These are phyloP conservation scores for Pogostemon cablin DNA, from an alignment of 257 asterid genomes.

Conservation along the genomic window DNA sequence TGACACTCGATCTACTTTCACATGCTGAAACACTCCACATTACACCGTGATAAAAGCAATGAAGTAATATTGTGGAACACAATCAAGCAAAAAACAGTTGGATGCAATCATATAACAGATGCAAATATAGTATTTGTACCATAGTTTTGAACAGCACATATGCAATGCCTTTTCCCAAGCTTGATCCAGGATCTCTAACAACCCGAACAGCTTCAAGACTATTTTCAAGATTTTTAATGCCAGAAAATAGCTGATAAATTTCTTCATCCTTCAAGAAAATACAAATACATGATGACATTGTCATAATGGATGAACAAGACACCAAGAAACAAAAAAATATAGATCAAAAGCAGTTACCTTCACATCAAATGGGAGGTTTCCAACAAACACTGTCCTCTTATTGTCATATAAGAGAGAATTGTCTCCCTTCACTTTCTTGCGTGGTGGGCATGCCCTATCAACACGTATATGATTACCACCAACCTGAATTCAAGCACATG, in stretches of 20 bases:
- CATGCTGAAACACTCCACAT: not conserved
- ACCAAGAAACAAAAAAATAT: conserved; percentile 12
- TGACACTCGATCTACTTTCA: not conserved
- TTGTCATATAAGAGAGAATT: conserved; percentile 63
- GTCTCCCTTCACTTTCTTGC: conserved; percentile 90
- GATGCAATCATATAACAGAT: not conserved
- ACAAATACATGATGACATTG: conserved; percentile 21
- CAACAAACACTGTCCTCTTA: conserved; percentile 83
- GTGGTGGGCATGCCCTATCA: conserved; percentile 98
- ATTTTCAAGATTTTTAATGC: conserved; percentile 68
- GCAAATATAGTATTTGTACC: conserved; percentile 55
- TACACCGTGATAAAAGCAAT: not conserved
- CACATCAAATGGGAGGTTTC: conserved; percentile 96
- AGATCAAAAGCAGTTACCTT: conserved; percentile 52
- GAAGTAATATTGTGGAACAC: not conserved
- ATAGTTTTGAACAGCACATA: conserved; percentile 80
- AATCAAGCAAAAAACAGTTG: not conserved
- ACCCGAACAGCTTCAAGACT: conserved; percentile 88
- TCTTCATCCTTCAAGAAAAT: conserved; percentile 74
- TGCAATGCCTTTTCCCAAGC: conserved; percentile 94
- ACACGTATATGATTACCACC: conserved; percentile 94
- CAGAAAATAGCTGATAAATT: conserved; percentile 67
- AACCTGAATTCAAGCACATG: conserved; percentile 52
- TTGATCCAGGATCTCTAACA: conserved; percentile 88
- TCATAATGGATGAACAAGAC: conserved; percentile 15